These are phyloP conservation scores for Oxyria digyna DNA, from an alignment of 148 eudicot species.

Conservation along the genomic window DNA sequence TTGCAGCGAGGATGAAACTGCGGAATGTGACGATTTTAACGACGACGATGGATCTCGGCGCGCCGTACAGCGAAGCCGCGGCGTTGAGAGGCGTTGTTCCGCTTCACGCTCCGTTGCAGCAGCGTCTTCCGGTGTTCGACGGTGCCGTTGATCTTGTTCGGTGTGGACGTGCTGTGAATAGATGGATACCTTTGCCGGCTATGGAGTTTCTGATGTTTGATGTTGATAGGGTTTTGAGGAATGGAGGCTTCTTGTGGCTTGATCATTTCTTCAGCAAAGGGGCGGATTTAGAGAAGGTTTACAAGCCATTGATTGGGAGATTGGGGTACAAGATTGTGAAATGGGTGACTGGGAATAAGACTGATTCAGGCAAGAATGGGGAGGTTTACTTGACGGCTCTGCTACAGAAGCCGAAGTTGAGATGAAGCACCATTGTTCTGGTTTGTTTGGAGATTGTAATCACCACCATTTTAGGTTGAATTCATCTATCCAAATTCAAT, in stretches of 20 bases:
- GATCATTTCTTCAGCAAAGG: conserved; percentile 69
- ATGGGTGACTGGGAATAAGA: conserved; percentile 73
- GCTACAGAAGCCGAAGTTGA: conserved; percentile 71
- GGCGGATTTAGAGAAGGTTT: conserved; percentile 65
- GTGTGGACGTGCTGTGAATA: conserved; percentile 60
- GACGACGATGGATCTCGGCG: conserved; percentile 65
- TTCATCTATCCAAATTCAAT: too few species aligned
- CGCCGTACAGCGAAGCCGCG: conserved; percentile 60
- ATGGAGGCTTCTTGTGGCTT: conserved; percentile 70
- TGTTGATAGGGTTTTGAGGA: conserved; percentile 75
- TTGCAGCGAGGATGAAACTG: conserved; percentile 58
- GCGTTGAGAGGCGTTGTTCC: conserved; percentile 65
- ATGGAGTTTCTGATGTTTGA: conserved; percentile 76
- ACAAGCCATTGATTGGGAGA: conserved; percentile 49
- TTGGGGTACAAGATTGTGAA: conserved; percentile 84
- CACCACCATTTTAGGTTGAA: too few species aligned
- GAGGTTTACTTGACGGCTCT: conserved; percentile 85
- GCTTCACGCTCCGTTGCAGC: conserved; percentile 77
- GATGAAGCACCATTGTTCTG: too few species aligned
- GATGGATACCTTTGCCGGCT: conserved; percentile 66
- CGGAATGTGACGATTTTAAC: conserved; percentile 55
- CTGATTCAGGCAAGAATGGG: conserved; percentile 54
- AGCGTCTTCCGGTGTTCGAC: conserved; percentile 72
- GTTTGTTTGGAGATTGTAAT: background rate
- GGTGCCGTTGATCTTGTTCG: conserved; percentile 69